Percentiles rank a stretch among this genome's conserved stretches.
phyloP scores from a whole-genome alignment of 805 yeast species.

The Saturnispora saitoi region DNA sequence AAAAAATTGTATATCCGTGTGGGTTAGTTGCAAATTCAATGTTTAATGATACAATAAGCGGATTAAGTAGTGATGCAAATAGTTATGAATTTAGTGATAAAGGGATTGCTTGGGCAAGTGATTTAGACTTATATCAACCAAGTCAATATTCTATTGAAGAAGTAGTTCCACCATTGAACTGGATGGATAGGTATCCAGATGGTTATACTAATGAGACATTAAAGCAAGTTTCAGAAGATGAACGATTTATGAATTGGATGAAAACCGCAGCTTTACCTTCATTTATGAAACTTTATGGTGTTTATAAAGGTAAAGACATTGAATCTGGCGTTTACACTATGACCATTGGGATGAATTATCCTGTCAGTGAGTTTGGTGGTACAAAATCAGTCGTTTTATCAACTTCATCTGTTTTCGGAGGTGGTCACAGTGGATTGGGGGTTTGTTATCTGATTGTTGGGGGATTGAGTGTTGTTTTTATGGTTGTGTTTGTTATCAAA shows the following conservation, averaged over 20 bases:
- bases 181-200: constrained; percentile 71
- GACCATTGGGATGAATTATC: constrained; percentile 67
- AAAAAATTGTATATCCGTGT: constrained; percentile 68
- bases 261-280: constrained; percentile 90
- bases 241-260: constrained; percentile 95
- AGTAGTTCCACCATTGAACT: constrained; percentile 91
- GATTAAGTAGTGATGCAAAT: constrained; percentile 25
- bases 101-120: constrained; percentile 83
- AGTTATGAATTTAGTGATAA: constrained; percentile 36
- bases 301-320: background rate
- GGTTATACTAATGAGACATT: constrained; percentile 81
- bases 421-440: constrained; percentile 77
- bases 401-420: constrained; percentile 79
- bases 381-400: constrained; percentile 74
- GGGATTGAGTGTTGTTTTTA: constrained; percentile 66
- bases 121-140: constrained; percentile 60
- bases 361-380: constrained; percentile 81
- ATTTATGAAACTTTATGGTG: constrained; percentile 74
- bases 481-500: constrained; percentile 50
- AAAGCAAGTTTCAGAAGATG: constrained; percentile 71
- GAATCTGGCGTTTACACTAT: constrained; percentile 60
- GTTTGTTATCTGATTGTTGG: constrained; percentile 82
- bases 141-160: constrained; percentile 59
- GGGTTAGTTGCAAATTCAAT: constrained; percentile 89
- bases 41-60: constrained; percentile 78